These are phyloP conservation scores for Sclerotinia spermophila DNA, from an alignment of 2,329 filamentous ascomycete species.

Conservation along the genomic window DNA sequence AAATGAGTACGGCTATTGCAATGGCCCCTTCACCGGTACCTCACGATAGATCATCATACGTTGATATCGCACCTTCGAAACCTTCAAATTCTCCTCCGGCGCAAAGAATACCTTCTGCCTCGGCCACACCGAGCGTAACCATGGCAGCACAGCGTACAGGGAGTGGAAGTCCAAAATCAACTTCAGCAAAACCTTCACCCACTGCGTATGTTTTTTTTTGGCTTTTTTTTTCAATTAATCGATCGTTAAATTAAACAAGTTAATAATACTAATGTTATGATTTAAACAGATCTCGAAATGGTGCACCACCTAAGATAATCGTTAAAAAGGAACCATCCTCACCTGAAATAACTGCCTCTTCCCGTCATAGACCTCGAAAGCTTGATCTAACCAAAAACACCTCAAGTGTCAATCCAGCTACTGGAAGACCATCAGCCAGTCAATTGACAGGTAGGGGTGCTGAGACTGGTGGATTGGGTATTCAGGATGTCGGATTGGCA, in stretches of 20 bases:
- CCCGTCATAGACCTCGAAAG: slow-evolving; percentile 71
- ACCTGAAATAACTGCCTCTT: slow-evolving; percentile 65
- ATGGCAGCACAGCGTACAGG: slow-evolving; percentile 45
- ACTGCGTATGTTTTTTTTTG: slow-evolving; percentile 52
- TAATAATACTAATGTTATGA: slow-evolving; percentile 22
- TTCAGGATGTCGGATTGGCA: slow-evolving; percentile 89
- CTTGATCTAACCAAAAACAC: slow-evolving; percentile 71
- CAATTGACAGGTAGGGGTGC: slow-evolving; percentile 64
- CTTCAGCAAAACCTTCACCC: slow-evolving; percentile 52
- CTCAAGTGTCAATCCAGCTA: slow-evolving; percentile 47
- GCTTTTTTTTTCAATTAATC: slow-evolving; percentile 34
- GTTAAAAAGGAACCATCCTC: slow-evolving; percentile 97
- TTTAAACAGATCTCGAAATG: slow-evolving; percentile 50
- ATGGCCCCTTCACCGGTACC: slow-evolving; percentile 67
- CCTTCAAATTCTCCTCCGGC: slow-evolving; percentile 34
- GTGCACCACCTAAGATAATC: slow-evolving; percentile 68
- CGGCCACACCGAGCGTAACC: slow-evolving; percentile 44
- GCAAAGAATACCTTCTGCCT: slow-evolving; percentile 31
- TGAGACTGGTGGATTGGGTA: slow-evolving; percentile 67
- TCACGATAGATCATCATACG: slow-evolving; percentile 58
- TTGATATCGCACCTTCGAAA: slow-evolving; percentile 44
- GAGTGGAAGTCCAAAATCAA: slow-evolving; percentile 53
- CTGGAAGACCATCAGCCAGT: slow-evolving; percentile 64
- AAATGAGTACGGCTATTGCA: slow-evolving; percentile 64
- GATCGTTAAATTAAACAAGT: background rate